Base-by-base conservation (phyloP, 1,284 basidiomycete genomes). In the Schizophyllum commune region DNA sequence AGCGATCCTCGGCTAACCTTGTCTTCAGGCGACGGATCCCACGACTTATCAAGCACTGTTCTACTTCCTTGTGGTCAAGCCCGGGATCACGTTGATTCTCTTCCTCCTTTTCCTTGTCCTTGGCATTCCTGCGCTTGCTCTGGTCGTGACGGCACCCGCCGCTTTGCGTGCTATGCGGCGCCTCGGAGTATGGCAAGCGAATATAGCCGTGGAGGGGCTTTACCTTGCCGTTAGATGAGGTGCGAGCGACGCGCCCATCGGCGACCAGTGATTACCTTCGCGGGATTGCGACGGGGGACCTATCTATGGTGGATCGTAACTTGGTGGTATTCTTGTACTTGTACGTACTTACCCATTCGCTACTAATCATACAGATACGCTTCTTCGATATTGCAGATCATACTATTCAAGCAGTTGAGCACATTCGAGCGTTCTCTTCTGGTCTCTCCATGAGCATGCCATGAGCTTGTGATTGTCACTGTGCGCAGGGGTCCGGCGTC, bases 61-160 rank as follows among this genome's bases (percentile, higher is more conserved):
- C 76, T 92, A 92, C 71, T 92, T 92, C 73, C 79, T 92, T 61
- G 86, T 92, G 60, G 85, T 92, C 76, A 92, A 92, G 71, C 88
- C 90, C 1, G 79, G 83, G 51, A 88, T 92, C 70, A 90, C 89
- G 2, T 71, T 92, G n/a, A 73, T 87, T 19, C 74, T 91, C 32
- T 80, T 81, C 5, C 69, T 89, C 15, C 66, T 76, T 15, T 70
- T 90, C 55, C 51, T 88, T 19, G 72, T 82, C 15, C 63, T 88
- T 60, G 80, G 83, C n/a, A 75, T 89, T 0, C 77, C 87, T 4
- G 74, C 81, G 20, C 73, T 88, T 8, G 71, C 79, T 22, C 74
- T 89, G 4, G 69, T 91, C 2, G 59, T 88, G 9, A 87, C 89
- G 15, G 84, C 84, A 0, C 90, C 89, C 1, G 75, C 84, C 21